phyloP scores from a whole-genome alignment of 345 rosid species.

The Populus tremula region DNA sequence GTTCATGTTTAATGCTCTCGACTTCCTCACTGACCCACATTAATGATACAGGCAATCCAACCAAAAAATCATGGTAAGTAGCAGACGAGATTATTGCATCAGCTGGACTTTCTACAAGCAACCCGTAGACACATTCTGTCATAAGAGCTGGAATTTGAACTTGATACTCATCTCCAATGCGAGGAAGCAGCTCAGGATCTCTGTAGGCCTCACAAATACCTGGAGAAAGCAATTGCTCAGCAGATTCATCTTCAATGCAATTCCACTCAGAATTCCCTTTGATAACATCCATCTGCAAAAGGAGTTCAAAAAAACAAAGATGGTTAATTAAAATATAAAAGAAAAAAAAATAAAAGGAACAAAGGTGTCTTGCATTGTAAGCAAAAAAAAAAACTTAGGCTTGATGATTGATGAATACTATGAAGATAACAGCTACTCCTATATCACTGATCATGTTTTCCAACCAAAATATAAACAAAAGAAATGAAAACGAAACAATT shows the following conservation, averaged over 20 bases:
- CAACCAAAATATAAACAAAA: neutral
- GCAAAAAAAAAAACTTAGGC: neutral
- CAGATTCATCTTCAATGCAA: constrained; percentile 29
- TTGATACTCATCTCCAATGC: constrained; percentile 56
- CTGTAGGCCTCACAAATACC: constrained; percentile 30
- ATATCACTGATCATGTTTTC: neutral
- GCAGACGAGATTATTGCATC: constrained; percentile 12
- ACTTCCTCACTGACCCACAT: constrained; percentile 42
- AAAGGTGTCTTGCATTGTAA: neutral
- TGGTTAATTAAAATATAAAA: neutral
- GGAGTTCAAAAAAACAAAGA: neutral
- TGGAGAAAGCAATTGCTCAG: constrained; percentile 30
- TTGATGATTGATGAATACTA: constrained; percentile 7
- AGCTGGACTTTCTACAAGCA: constrained; percentile 8
- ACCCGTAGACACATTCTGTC: constrained; percentile 18
- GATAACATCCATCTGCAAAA: constrained; percentile 40
- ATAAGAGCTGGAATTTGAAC: constrained; percentile 46
- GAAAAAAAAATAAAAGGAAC: neutral
- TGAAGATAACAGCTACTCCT: neutral
- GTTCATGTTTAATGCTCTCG: constrained; percentile 22
- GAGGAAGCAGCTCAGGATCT: constrained; percentile 51
- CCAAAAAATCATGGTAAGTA: constrained; percentile 21
- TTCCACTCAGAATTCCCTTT: constrained; percentile 22
- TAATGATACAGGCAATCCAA: constrained; percentile 49
- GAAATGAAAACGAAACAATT: neutral